Evolutionary conservation across 352 stramenopile genomes (phyloP).

Genomic region (Peronospora farinosa): DNA sequence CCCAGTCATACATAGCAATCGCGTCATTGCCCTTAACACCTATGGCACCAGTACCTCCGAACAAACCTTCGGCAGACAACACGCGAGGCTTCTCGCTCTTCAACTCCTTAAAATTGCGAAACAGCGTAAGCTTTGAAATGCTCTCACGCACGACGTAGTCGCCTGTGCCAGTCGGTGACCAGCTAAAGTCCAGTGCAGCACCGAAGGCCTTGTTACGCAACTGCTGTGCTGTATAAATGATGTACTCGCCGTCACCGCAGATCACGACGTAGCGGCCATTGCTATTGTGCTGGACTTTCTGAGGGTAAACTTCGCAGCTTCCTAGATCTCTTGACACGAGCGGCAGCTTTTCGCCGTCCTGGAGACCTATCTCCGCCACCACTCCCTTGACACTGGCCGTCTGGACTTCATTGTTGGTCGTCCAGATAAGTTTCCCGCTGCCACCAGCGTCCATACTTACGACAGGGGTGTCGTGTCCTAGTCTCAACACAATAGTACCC

Average conservation of each 20-base stretch:
- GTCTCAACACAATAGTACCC: slow-evolving; percentile 92
- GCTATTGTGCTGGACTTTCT: slow-evolving; percentile 97
- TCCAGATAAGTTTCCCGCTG: slow-evolving; percentile 96
- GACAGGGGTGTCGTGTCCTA: slow-evolving; percentile 96
- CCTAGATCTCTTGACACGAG: slow-evolving; percentile 90
- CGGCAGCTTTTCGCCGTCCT: slow-evolving; percentile 87
- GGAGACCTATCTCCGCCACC: slow-evolving; percentile 61
- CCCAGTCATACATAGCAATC: slow-evolving; percentile 99
- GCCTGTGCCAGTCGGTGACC: slow-evolving; percentile 93
- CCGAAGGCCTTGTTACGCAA: slow-evolving; percentile 95
- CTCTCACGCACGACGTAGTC: slow-evolving; percentile 98
- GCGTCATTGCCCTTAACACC: slow-evolving; percentile 94
- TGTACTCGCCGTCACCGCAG: slow-evolving; percentile 99
- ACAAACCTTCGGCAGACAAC: slow-evolving; percentile 92
- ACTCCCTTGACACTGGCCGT: slow-evolving; percentile 90
- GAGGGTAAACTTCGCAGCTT: slow-evolving; percentile 96
- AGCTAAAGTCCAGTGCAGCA: slow-evolving; percentile 96
- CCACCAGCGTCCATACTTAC: slow-evolving; percentile 92
- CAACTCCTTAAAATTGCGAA: slow-evolving; percentile 98
- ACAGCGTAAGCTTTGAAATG: slow-evolving; percentile 94
- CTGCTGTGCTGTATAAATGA: slow-evolving; percentile 98
- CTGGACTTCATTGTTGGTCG: slow-evolving; percentile 97
- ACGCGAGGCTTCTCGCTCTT: slow-evolving; percentile 92
- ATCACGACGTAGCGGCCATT: slow-evolving; percentile 98
- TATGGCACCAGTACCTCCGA: slow-evolving; percentile 91